phyloP scores from a whole-genome alignment of 2,329 filamentous ascomycete species.

The Colletotrichum sp. region DNA sequence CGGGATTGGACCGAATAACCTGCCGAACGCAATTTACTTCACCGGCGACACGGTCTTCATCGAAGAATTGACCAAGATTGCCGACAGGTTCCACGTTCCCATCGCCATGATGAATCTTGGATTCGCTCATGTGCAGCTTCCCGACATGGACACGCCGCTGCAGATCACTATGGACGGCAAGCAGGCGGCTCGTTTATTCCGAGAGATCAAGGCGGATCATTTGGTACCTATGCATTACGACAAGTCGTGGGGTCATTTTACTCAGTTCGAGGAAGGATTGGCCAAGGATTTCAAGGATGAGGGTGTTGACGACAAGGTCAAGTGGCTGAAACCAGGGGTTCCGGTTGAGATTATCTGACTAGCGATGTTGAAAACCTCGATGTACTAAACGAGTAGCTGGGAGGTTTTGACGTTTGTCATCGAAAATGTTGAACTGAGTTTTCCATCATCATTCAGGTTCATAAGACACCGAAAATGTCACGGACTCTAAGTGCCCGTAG shows the following conservation, averaged over 20 bases:
- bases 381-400: not conserved
- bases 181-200: constrained; percentile 41
- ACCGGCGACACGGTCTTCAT: constrained; percentile 55
- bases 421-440: no score
- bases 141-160: constrained; percentile 30
- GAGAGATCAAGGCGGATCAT: constrained; percentile 42
- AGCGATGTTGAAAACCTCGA: rapidly evolving
- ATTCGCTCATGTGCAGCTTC: constrained; percentile 29
- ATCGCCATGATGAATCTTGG: constrained; percentile 47
- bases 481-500: no score
- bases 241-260: constrained; percentile 47
- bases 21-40: constrained; percentile 52
- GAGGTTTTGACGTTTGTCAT: not conserved
- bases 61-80: constrained; percentile 39
- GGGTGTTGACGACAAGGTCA: constrained; percentile 36
- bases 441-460: no score
- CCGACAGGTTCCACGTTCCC: constrained; percentile 38
- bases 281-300: constrained; percentile 34
- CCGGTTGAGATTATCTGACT: not conserved
- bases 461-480: no score
- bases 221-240: constrained; percentile 54
- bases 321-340: constrained; percentile 37
- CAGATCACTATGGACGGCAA: constrained; percentile 49
- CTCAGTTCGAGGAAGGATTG: constrained; percentile 36
- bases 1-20: constrained; percentile 35